Evolutionary conservation across 805 yeast species (phyloP).

Genomic region (Kuraishia capsulata): DNA sequence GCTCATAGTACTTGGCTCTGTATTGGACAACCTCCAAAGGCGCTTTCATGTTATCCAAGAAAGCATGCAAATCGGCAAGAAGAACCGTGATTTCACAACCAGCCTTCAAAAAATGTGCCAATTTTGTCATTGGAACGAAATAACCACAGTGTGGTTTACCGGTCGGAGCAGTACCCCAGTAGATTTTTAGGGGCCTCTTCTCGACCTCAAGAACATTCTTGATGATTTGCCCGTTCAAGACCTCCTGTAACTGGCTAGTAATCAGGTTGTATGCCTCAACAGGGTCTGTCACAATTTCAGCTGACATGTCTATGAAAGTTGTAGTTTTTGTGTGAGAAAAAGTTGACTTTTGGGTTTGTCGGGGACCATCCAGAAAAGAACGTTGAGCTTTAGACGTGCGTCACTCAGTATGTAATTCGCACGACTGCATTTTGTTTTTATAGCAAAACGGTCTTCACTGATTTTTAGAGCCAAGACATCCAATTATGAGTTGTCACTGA

Average conservation of each 20-base stretch:
- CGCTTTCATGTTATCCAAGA: constrained; percentile 97
- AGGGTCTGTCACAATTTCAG: constrained; percentile 31
- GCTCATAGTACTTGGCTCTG: constrained; percentile 88
- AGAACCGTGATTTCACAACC: constrained; percentile 92
- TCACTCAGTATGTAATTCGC: too few species aligned
- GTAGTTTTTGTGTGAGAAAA: too few species aligned
- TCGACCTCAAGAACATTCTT: constrained; percentile 74
- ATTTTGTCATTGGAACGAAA: constrained; percentile 94
- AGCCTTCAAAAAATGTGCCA: constrained; percentile 91
- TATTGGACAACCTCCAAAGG: constrained; percentile 82
- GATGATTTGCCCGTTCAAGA: constrained; percentile 79
- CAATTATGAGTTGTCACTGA: too few species aligned
- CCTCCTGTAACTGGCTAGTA: constrained; percentile 85
- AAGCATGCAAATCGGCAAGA: constrained; percentile 94
- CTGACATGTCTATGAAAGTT: constrained; percentile 10
- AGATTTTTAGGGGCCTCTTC: constrained; percentile 74
- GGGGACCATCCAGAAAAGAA: too few species aligned
- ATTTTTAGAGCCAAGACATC: too few species aligned
- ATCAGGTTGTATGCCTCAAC: constrained; percentile 64
- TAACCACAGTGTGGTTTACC: constrained; percentile 99
- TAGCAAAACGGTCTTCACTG: too few species aligned
- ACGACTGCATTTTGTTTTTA: too few species aligned
- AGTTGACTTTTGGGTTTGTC: too few species aligned
- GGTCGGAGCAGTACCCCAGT: constrained; percentile 99
- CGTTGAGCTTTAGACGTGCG: too few species aligned